Conservation (phyloP, 257 asterid species). For the Anisodus acutangulus region DNA sequence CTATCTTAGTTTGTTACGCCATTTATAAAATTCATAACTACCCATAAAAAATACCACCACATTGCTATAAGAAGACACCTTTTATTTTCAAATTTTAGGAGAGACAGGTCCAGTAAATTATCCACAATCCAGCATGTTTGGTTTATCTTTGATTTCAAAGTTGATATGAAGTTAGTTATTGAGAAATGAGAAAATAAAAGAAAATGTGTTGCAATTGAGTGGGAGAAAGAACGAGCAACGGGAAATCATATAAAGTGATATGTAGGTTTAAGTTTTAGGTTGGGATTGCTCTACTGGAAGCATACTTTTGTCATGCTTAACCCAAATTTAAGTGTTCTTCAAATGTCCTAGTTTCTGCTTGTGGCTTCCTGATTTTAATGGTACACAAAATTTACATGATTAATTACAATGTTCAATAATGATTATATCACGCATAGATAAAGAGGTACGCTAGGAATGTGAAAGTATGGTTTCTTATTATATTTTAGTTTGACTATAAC, state of each 20-base stretch:
- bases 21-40: background rate
- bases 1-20: background rate
- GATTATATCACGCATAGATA: background rate
- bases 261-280: background rate
- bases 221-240: background rate
- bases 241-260: background rate
- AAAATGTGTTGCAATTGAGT: background rate
- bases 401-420: background rate
- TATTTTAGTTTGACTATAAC: background rate
- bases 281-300: background rate
- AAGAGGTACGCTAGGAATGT: background rate
- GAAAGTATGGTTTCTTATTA: background rate
- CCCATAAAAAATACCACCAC: background rate
- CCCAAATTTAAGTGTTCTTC: constrained; percentile 1
- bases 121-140: constrained; percentile 7
- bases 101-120: background rate
- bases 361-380: background rate
- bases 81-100: background rate
- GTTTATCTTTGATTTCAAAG: background rate
- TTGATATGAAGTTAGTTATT: background rate
- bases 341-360: background rate
- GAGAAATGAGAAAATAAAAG: background rate
- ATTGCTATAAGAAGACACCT: background rate
- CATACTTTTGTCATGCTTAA: background rate
- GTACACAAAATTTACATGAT: background rate